Base-by-base conservation (phyloP, 257 asterid genomes). In the Capsicum chinense region DNA sequence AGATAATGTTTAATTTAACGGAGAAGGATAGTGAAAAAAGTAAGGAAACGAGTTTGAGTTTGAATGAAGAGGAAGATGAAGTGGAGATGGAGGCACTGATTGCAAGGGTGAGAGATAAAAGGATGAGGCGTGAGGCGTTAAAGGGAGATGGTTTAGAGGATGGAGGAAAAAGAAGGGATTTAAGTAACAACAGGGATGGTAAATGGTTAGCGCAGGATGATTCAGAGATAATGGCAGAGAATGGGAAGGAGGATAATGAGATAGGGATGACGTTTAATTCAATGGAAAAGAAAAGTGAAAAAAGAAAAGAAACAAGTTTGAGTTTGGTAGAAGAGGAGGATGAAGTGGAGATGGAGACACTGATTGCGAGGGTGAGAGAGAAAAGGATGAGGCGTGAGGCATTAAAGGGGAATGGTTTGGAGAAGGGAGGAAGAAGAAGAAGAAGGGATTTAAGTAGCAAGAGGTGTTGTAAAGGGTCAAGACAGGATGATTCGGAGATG, bases 1-100 rank as follows among this genome's bases (percentile, higher is more conserved):
- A 57, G 9, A 37, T 3, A 9, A 9, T 10, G 56, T 54, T 59
- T 54, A 33, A 47, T 42, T 17, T 59, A 47, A 62, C 2, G 15
- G 82, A 83, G 84, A 68, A 10, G 58, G 80, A 82, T 82, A 21
- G 50, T 85, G 66, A 82, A n/a, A 64, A 84, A 54, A 86, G 69
- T 63, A 83, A 35, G 21, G 85, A 66, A 59, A 64, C 50, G 37
- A 48, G 69, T 44, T 47, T 17, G 62, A 35, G 79, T 58, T 60
- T 70, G 21, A n/a, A 83, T 48, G 84, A 82, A 44, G 67, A 83
- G 5, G 70, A 63, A 50, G 69, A 83, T 19, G 60, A 57, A 48
- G 50, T 68, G 44, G 86, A 26, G 73, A 78, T 66, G 79, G 84
- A 68, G 80, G 10, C 57, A 21, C 59, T 48, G 16, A 73, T 73